Evolutionary conservation across 768 basidiomycete species (phyloP), one percentile per base, ranked within the genome.

Genomic region (Kwoniella botswanensis): DNA sequence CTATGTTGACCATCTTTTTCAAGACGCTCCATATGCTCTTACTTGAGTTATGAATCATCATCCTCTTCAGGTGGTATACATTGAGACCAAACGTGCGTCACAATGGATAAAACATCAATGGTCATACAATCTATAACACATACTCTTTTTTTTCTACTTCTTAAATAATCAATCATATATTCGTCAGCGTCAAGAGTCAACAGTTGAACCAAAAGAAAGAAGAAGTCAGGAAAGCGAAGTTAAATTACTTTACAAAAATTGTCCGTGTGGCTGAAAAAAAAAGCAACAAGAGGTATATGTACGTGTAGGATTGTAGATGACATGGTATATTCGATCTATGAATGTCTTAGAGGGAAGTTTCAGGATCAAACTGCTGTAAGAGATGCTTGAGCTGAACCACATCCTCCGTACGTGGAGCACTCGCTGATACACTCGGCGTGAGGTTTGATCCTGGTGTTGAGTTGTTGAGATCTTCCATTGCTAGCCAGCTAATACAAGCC

Each of bases 381-480:
- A 80, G 71, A 13, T 73, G 69, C 57, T 75, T 80, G 41, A 80
- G 66, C 67, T 74, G 66, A 56, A 76, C 75, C 17, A 80, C 75
- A 60, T 80, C 76, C 59, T 80, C 79, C 13, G 75, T 71, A n/a
- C 75, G 54, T 6, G 72, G 74, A 21, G 69, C 72, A 3, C 71
- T 60, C 13, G 72, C 63, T n/a, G 69, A 70, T 52, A 60, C 44
- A 52, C 71, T 77, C 13, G 76, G 63, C n/a, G 62, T 61, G 43
- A 73, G 42, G n/a, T 21, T 21, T 44, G 65, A 22, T 52, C 61
- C 41, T 35, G 42, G 50, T 35, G 17, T 67, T 18, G 58, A 46
- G 9, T 73, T 70, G 41, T 78, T 73, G 44, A 78, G 63, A 59
- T 80, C 79, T 65, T 78, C 79, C 79, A 80, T 80, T 24, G 79